Base-by-base conservation (phyloP, 106 monocot species). In the Dendrobium huoshanense region DNA sequence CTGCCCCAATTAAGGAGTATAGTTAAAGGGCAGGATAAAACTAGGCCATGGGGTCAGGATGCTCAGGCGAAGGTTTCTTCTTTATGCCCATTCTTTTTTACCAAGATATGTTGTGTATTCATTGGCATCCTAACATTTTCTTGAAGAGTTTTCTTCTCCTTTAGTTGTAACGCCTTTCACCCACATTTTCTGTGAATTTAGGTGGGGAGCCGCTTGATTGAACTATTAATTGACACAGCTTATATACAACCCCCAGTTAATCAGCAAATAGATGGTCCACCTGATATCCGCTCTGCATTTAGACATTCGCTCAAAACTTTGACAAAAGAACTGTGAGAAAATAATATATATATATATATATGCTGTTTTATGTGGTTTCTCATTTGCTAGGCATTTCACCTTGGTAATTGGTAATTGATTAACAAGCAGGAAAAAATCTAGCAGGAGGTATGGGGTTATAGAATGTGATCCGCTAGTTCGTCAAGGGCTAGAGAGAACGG, bases 181-280 rank as follows among this genome's bases (percentile, higher is more conserved):
- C 9, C 13, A 20, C 75, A 33, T 77, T 37, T 72, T 77, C 20
- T 78, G 24, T 44, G 18, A 73, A 56, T 25, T 78, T 79, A 98
- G 97, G 90, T 98, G 81, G 97, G 97, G 47, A 98, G 97, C 80
- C 90, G 97, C 55, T 88, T 98, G 77, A 91, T 98, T 84, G 97
- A 98, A 78, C 78, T 98, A 42, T 79, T 98, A 73, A 85, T 94
- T 44, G 89, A 98, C 4, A 88, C 91, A 76, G 97, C 97, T 67
- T 91, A 91, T 84, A 92, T 98, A 82, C 97, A 98, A 75, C 92
- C 90, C 70, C 94, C 97, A 13, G 82, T 87, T 83, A 85, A 82
- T 84, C 97, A 98, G 81, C 79, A 78, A 82, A 85, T 85, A 20
- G 92, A 98, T 45, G 85, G 87, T 67, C 88, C 89, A 59, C 89